These are phyloP conservation scores for Penstemon eatonii DNA, from an alignment of 257 asterid genomes.

Conservation along the genomic window DNA sequence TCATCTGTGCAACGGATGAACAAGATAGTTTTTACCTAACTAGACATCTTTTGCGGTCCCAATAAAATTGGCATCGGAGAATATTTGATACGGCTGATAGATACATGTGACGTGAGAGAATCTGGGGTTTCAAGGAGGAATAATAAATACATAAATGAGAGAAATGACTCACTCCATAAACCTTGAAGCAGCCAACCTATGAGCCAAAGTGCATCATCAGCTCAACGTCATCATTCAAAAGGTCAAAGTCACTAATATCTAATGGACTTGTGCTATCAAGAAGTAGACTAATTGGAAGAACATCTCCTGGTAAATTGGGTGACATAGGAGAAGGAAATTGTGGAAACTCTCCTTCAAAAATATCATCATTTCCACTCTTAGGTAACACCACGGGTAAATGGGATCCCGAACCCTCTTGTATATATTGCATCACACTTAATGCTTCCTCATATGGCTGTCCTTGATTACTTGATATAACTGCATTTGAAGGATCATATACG, in stretches of 20 bases:
- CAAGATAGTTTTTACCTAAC: no score
- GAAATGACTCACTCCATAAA: background rate
- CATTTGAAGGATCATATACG: constrained; percentile 34
- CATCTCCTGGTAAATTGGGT: constrained; percentile 28
- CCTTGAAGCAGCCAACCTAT: constrained; percentile 21
- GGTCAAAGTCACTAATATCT: constrained; percentile 39
- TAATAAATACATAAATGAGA: background rate
- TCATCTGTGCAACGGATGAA: no score
- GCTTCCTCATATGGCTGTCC: constrained; percentile 34
- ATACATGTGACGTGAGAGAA: background rate
- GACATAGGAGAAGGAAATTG: constrained; percentile 17
- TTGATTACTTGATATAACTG: constrained; percentile 32
- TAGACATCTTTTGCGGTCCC: constrained; percentile 10
- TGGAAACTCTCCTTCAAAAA: constrained; percentile 27
- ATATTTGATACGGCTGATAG: background rate
- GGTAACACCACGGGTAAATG: constrained; percentile 31
- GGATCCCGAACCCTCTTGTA: constrained; percentile 30
- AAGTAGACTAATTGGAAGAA: constrained; percentile 15
- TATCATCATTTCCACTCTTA: constrained; percentile 24
- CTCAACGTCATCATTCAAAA: constrained; percentile 19
- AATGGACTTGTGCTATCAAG: constrained; percentile 34
- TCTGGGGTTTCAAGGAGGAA: background rate
- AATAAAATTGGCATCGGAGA: background rate
- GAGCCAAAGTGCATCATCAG: constrained; percentile 49
- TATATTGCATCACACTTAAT: constrained; percentile 35